A percentile compares a stretch with the other conserved stretches of the same genome.
phyloP scores from a whole-genome alignment of 73 alveolate species.

The Blepharisma stoltei region DNA sequence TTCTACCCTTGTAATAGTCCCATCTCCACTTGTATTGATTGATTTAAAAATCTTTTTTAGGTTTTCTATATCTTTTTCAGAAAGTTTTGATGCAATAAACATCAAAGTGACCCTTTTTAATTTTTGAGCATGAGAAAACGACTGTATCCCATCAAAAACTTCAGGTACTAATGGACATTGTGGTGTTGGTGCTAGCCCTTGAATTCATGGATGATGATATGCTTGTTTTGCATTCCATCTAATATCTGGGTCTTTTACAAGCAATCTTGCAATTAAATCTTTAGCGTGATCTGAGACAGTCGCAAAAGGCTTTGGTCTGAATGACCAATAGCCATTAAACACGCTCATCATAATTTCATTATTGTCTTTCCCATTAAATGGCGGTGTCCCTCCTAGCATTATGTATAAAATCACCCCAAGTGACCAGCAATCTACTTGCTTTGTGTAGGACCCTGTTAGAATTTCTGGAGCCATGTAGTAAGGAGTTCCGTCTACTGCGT shows the following conservation, averaged over 20 bases:
- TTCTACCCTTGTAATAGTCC: constrained; percentile 56
- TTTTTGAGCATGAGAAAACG: constrained; percentile 48
- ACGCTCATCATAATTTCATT: constrained; percentile 75
- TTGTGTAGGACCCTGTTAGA: constrained; percentile 64
- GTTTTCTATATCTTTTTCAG: constrained; percentile 71
- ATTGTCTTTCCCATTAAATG: constrained; percentile 79
- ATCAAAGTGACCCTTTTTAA: constrained; percentile 72
- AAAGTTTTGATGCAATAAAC: constrained; percentile 64
- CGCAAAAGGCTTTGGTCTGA: constrained; percentile 47
- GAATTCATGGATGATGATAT: constrained; percentile 84
- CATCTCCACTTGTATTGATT: constrained; percentile 86
- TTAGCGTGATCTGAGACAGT: constrained; percentile 67
- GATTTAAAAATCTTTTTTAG: constrained; percentile 69
- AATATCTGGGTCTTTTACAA: constrained; percentile 73
- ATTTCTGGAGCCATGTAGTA: constrained; percentile 92
- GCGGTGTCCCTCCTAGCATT: constrained; percentile 75
- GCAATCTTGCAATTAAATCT: constrained; percentile 68
- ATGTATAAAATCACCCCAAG: constrained; percentile 77
- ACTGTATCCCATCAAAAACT: constrained; percentile 39
- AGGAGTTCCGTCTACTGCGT: constrained; percentile 71
- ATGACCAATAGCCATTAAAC: constrained; percentile 51
- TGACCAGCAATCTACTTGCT: constrained; percentile 86
- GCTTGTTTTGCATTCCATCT: constrained; percentile 91
- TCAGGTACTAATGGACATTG: constrained; percentile 38
- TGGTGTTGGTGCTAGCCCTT: constrained; percentile 43